phyloP scores from a whole-genome alignment of 2,329 filamentous ascomycete genomes.

The Davidsoniella virescens region DNA sequence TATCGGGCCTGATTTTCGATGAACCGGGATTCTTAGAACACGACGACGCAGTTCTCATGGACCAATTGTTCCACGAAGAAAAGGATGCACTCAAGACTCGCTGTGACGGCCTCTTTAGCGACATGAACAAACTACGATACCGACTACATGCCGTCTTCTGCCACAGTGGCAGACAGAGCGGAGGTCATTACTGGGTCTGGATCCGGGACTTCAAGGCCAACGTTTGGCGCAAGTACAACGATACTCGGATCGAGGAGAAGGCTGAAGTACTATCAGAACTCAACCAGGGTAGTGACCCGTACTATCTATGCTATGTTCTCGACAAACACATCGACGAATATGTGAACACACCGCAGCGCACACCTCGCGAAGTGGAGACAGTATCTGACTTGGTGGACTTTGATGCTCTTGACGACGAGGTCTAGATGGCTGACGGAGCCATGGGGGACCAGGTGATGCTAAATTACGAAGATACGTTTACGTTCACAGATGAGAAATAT shows the following conservation, averaged over 20 bases:
- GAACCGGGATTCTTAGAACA: background rate
- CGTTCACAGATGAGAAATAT: no score
- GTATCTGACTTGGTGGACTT: slow-evolving; percentile 3
- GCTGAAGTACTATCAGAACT: slow-evolving; percentile 55
- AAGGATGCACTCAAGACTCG: slow-evolving; percentile 18
- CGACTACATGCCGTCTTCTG: slow-evolving; percentile 85
- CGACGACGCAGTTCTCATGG: background rate
- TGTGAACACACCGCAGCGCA: slow-evolving; percentile 30
- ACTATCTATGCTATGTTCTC: slow-evolving; percentile 69
- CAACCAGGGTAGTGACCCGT: slow-evolving; percentile 57
- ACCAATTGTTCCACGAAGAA: slow-evolving; percentile 23
- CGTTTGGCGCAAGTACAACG: slow-evolving; percentile 90
- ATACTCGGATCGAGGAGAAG: slow-evolving; percentile 54
- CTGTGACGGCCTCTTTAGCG: slow-evolving; percentile 39
- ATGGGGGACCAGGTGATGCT: no score
- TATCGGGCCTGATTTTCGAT: background rate
- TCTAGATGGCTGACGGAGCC: slow-evolving; percentile 4
- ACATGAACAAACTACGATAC: slow-evolving; percentile 53
- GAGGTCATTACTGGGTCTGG: slow-evolving; percentile 94
- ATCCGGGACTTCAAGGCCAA: slow-evolving; percentile 68
- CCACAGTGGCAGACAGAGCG: slow-evolving; percentile 56
- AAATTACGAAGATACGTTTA: no score
- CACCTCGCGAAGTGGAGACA: slow-evolving; percentile 9
- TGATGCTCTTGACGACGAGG: slow-evolving; percentile 5
- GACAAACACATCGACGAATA: slow-evolving; percentile 43